phyloP scores from a whole-genome alignment of 805 yeast genomes.

The Barnettozyma populi region DNA sequence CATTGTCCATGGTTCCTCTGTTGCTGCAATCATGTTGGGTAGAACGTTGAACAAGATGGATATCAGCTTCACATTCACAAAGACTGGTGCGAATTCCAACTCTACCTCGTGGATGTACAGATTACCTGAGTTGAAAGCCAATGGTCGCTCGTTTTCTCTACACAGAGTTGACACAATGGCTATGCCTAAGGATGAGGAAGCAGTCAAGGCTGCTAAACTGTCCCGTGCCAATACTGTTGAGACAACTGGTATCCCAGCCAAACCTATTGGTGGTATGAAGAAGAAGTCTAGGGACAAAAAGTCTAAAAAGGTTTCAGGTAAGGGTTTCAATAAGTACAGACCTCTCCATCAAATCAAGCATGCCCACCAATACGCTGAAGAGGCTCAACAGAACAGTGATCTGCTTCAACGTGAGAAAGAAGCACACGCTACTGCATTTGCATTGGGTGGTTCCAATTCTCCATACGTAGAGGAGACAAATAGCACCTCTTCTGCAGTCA shows the following conservation, averaged over 20 bases:
- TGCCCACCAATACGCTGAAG: constrained; percentile 22
- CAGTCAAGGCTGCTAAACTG: constrained; percentile 19
- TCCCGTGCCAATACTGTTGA: constrained; percentile 42
- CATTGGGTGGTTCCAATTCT: constrained; percentile 26
- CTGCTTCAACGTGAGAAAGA: constrained; percentile 36
- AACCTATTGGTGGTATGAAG: constrained; percentile 74
- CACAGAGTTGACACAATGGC: constrained; percentile 74
- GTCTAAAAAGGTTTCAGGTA: constrained; percentile 29
- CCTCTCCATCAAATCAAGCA: constrained; percentile 18
- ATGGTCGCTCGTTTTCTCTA: constrained; percentile 72
- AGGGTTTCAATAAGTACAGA: constrained; percentile 29
- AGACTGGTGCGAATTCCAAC: constrained; percentile 48
- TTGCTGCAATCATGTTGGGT: constrained; percentile 59
- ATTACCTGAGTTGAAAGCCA: constrained; percentile 58
- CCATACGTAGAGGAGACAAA: constrained; percentile 13
- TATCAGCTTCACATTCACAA: constrained; percentile 83
- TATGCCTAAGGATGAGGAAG: constrained; percentile 3
- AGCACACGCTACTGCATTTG: constrained; percentile 39
- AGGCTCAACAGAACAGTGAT: constrained; percentile 28
- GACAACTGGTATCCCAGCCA: constrained; percentile 58
- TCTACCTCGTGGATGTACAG: constrained; percentile 77
- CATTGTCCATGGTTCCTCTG: constrained; percentile 87
- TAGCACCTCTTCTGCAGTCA: constrained; percentile 11
- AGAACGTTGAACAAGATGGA: constrained; percentile 88
- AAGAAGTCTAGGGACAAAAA: constrained; percentile 30